Base-by-base conservation (phyloP, 768 basidiomycete species). In the Amanita thiersii region DNA sequence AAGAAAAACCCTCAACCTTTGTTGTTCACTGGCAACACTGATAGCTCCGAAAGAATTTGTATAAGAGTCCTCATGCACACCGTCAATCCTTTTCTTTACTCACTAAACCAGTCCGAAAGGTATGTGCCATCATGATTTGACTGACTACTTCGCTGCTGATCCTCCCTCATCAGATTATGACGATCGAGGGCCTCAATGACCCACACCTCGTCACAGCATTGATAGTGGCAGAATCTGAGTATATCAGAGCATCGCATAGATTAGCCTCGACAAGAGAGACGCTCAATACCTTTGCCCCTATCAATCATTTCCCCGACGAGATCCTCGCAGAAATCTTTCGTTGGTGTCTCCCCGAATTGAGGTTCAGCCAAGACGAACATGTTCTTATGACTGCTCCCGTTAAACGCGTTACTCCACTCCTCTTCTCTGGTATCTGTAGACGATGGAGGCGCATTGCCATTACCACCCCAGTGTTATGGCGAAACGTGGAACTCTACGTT, bases 301-400 rank as follows among this genome's bases (percentile, higher is more conserved):
- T 43, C 24, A 43, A 43, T n/a, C 25, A 26, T 26, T 43, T 36
- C 21, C 41, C 41, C 8, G 19, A 43, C 25, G 41, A 43, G 26
- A 28, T 43, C 15, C 34, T 43, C 15, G 41, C 34, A 18, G 41
- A 43, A n/a, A 43, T 43, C 24, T 43, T 43, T 34, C 24, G 20
- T 3, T 23, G 26, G 21, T 43, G 41, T 29, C 33, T 43, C n/a
- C 41, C 41, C 1, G 15, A 36, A 10, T 21, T 43, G 5, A 25
- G 19, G 12, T 43, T 36, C 34, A 36, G 19, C 19, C 33, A 24
- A 0, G 34, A 36, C 15, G 41, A 43, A 9, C 41, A 43, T 25
- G 37, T 25, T 5, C 41, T 43, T 2, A 43, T 36, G 34, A 43
- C 41, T 5, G 21, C 26, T 15, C 21, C 25, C 17, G 19, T 12